phyloP scores from a whole-genome alignment of 805 yeast species.

The Pichia eremophila region DNA sequence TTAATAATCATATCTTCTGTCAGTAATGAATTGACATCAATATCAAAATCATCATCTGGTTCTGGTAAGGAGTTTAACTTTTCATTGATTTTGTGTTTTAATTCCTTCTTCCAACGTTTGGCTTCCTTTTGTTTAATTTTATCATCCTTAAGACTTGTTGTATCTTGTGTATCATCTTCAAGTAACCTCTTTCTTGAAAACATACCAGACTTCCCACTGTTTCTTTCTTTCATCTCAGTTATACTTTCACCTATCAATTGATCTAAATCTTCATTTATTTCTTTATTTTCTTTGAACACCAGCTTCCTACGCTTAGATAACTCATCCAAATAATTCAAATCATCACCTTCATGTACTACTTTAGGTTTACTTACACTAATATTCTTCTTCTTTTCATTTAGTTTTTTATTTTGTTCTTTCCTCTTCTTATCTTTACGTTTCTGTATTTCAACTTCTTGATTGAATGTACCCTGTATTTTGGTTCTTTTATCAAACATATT shows the following conservation, averaged over 20 bases:
- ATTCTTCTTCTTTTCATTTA: background rate
- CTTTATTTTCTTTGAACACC: background rate
- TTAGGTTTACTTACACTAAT: background rate
- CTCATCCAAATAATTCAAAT: background rate
- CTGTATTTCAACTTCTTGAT: constrained; percentile 29
- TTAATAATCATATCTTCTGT: background rate
- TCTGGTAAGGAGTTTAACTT: constrained; percentile 7
- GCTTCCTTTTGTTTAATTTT: background rate
- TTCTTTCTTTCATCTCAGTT: background rate
- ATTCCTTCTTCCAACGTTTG: constrained; percentile 1
- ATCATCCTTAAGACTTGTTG: too few species aligned
- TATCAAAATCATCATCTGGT: constrained; percentile 13
- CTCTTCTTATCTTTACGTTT: constrained; percentile 11
- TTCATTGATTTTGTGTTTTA: constrained; percentile 1
- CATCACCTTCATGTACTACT: background rate
- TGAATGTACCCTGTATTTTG: constrained; percentile 34
- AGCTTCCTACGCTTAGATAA: constrained; percentile 9
- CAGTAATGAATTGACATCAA: background rate
- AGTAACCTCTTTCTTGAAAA: constrained; percentile 3
- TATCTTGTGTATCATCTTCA: background rate
- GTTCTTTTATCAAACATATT: constrained; percentile 36
- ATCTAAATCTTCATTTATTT: constrained; percentile 1
- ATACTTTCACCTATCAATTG: constrained; percentile 4
- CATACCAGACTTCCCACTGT: constrained; percentile 7
- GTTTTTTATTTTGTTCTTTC: constrained; percentile 4